These are phyloP conservation scores for Suillus spraguei DNA, from an alignment of 768 basidiomycete species.

Conservation along the genomic window DNA sequence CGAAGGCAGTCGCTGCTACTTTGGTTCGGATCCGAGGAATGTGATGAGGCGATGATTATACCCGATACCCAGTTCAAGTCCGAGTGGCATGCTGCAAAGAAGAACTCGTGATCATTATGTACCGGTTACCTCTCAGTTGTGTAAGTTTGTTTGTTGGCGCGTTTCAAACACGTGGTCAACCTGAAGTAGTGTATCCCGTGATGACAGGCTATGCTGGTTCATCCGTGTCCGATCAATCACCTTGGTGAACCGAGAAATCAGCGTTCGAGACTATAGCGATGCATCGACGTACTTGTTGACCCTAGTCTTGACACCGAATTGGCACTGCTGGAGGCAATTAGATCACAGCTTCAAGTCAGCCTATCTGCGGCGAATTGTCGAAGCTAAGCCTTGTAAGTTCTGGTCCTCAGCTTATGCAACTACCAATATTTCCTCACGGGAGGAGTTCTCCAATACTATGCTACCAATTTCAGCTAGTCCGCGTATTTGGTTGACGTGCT, in stretches of 20 bases:
- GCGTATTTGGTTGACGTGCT: background rate
- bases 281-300: background rate
- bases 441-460: background rate
- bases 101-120: background rate
- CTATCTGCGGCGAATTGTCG: background rate
- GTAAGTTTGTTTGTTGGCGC: too few relatives aligned
- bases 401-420: background rate
- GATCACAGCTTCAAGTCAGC: background rate
- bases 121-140: too few relatives aligned
- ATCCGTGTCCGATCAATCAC: background rate
- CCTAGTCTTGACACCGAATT: background rate
- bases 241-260: too few relatives aligned
- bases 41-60: background rate
- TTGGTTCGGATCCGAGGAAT: background rate
- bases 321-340: background rate
- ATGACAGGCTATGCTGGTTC: background rate
- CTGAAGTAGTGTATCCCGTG: background rate
- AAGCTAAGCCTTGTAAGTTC: conserved; percentile 2
- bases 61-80: background rate
- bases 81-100: background rate
- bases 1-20: background rate
- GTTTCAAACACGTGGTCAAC: background rate
- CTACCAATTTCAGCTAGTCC: background rate
- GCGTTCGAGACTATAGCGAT: too few relatives aligned
- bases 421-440: background rate